Percentiles rank a stretch among this genome's conserved stretches.
These are phyloP conservation scores for Colletotrichum viniferum DNA, from an alignment of 2,329 filamentous ascomycete genomes.

Conservation along the genomic window DNA sequence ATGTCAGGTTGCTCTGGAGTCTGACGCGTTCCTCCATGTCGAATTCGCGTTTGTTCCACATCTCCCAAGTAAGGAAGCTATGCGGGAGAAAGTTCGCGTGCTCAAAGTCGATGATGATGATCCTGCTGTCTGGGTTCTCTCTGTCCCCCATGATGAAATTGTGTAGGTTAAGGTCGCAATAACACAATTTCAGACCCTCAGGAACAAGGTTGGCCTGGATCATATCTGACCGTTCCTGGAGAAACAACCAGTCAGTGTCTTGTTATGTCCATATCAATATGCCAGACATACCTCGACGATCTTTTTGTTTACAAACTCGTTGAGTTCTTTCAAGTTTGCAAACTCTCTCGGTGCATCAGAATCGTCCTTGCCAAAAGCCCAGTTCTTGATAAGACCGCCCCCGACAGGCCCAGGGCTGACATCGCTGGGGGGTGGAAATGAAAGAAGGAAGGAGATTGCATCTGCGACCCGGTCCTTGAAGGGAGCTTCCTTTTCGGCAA, in stretches of 20 bases:
- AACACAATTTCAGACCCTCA: neutral
- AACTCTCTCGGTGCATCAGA: neutral
- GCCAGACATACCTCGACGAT: neutral
- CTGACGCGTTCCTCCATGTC: neutral
- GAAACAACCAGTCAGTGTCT: neutral
- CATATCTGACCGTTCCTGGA: neutral
- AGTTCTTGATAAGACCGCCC: neutral
- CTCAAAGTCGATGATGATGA: neutral
- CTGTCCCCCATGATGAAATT: neutral
- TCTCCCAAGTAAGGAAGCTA: neutral
- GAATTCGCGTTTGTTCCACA: neutral
- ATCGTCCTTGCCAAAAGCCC: neutral
- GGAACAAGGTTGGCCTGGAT: neutral
- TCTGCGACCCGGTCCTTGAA: neutral
- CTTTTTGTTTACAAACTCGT: neutral
- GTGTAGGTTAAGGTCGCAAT: neutral
- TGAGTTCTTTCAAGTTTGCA: neutral
- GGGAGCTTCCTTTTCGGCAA: neutral
- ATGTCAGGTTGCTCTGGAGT: neutral
- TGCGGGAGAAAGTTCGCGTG: neutral
- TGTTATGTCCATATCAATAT: fast-evolving
- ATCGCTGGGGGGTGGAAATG: neutral
- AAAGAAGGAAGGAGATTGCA: neutral
- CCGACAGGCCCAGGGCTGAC: neutral
- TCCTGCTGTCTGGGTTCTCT: neutral